phyloP scores from a whole-genome alignment of 805 yeast genomes.

The Yarrowia sp. region DNA sequence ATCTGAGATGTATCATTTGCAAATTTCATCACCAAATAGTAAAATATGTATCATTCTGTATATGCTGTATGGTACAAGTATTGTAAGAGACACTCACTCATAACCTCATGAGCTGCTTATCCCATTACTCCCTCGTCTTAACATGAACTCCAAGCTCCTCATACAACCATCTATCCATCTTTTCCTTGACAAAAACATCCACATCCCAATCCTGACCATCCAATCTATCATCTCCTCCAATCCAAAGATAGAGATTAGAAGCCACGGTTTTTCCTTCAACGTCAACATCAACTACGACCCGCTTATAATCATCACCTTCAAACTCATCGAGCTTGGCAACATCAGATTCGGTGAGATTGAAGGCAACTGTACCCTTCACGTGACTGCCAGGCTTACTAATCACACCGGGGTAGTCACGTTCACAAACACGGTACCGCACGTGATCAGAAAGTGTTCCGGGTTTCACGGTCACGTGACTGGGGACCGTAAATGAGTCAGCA shows the following conservation, averaged over 20 bases:
- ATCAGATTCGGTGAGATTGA: slow-evolving; percentile 7
- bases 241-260: slow-evolving; percentile 12
- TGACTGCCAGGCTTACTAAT: neutral
- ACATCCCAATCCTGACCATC: slow-evolving; percentile 14
- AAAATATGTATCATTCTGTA: no score
- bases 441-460: neutral
- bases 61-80: no score
- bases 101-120: no score
- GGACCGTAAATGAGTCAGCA: slow-evolving; percentile 11
- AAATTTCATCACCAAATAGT: no score
- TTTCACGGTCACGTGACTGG: neutral
- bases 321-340: neutral
- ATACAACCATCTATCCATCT: slow-evolving; percentile 11
- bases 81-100: no score
- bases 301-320: slow-evolving; percentile 12
- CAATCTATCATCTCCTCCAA: slow-evolving; percentile 6
- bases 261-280: neutral
- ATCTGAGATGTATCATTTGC: no score
- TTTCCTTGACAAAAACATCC: slow-evolving; percentile 1
- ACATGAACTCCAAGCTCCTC: slow-evolving; percentile 19
- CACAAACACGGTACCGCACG: neutral
- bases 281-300: neutral
- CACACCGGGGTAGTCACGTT: slow-evolving; percentile 11
- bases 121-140: neutral
- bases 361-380: slow-evolving; percentile 3